Base-by-base conservation (phyloP, 768 basidiomycete species). In the Thelephora aurantiotincta region DNA sequence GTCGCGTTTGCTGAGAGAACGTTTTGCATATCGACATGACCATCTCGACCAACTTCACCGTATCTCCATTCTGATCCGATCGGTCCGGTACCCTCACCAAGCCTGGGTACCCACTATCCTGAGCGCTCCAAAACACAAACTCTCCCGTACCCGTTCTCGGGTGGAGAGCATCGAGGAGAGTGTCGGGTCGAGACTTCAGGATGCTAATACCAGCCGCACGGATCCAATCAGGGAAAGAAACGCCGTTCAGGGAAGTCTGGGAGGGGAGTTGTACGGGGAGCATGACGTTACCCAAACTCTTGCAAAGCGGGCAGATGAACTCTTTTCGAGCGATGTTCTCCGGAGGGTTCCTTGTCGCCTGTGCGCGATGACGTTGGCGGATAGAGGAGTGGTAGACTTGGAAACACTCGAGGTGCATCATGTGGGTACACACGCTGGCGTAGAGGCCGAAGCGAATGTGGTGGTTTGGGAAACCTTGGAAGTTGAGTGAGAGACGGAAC, bases 391-490 rank as follows among this genome's bases (percentile, higher is more conserved):
- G 91, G 62, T 97, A 98, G 2, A 82, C 82, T 44, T 83, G 82
- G 69, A 97, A 94, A 64, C 96, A 98, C 36, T 84, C 78, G 51
- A 93, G 65, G 64, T 99, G 96, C 92, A 99, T 98, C 73, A 93
- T 78, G 59, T 98, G 96, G 30, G 82, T 90, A 62, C 94, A 98
- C 35, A 90, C 81, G 0, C 92, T 91, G 9, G 82, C 67, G 58
- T 92, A 73, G 11, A 97, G 68, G 1, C 92, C 92, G 59, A 94
- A 94, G 22, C 82, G 80, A 1, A 83, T 84, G 51, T 77, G 77
- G 35, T 73, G 70, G 0, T 74, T 54, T 0, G 84, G 78, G 60
- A 86, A 87, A 0, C 80, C 83, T 54, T 87, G 82, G 54, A 88
- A 86, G 53, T 74, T 77, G 9, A 73, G 60, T 2, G 67, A 60